phyloP scores from a whole-genome alignment of 352 stramenopile genomes.

The Pythium aquatile region DNA sequence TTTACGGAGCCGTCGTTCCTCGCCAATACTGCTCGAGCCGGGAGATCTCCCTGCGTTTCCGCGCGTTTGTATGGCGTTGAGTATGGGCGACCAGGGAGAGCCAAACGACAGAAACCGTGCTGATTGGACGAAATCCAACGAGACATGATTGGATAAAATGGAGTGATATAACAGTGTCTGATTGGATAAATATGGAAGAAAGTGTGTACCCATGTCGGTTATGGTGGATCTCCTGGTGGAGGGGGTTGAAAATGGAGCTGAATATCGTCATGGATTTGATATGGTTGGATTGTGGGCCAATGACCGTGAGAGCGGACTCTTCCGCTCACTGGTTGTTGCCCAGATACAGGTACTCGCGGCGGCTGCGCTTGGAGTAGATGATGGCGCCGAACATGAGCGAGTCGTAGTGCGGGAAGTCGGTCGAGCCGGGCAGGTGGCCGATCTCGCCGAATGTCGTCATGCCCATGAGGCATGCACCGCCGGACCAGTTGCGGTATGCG shows the following conservation, averaged over 20 bases:
- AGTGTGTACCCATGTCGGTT: constrained; percentile 15
- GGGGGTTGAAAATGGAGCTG: not conserved
- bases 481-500: constrained; percentile 83
- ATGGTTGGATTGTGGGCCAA: not conserved
- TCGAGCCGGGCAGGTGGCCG: constrained; percentile 75
- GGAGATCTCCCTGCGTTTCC: not conserved
- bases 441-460: constrained; percentile 90
- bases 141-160: constrained; percentile 2
- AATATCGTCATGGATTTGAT: not conserved
- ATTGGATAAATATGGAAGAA: constrained; percentile 14
- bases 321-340: constrained; percentile 20
- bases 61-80: constrained; percentile 18
- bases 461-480: constrained; percentile 76
- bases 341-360: constrained; percentile 70
- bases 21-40: not conserved
- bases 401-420: constrained; percentile 83
- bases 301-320: not conserved
- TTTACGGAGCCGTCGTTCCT: not conserved
- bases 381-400: constrained; percentile 89
- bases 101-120: not conserved
- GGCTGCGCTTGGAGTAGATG: constrained; percentile 84
- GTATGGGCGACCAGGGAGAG: constrained; percentile 11
- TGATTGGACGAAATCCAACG: constrained; percentile 18
- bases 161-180: not conserved
- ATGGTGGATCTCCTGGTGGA: not conserved